Base-by-base conservation (phyloP, 352 stramenopile species). In the Thraustotheca clavata region DNA sequence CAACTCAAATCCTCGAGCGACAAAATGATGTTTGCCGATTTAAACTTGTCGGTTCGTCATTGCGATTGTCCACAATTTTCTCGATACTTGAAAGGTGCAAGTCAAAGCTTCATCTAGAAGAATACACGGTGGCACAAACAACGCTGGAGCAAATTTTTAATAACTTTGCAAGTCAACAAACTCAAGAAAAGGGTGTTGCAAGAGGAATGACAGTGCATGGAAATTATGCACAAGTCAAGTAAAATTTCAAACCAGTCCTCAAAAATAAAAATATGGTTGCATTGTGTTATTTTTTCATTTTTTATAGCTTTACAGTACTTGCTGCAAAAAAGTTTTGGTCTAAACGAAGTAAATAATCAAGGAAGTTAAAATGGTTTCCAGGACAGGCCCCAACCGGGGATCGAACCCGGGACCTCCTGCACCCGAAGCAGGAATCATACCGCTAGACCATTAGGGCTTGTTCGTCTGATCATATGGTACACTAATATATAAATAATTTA, bases 81-180 rank as follows among this genome's bases (percentile, higher is more conserved):
- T 62, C 49, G 2, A 49, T 71, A 9, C 47, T 91, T 24, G 83
- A 91, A 49, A 57, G 61, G 3, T 65, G 67, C 26, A 88, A 86
- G 67, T 16, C 63, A 5, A 29, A 70, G 24, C 68, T 84, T 24
- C 49, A 70, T 32, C 80, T 92, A 39, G 63, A 75, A 16, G 74
- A 88, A 59, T 92, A 92, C 68, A 71, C 71, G 20, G 70, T 92
- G 32, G 76, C 69, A 26, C 80, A 91, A 65, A 80, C 75, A 26
- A 83, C 79, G 29, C 69, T 91, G 14, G 82, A 91, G 65, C 71
- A 81, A 47, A 81, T 91, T 26, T 91, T 91, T 71, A 91, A 88
- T 67, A 59, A 76, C 41, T 91, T 93, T 69, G 83, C 80, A 0
- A 63, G 49, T 12, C 74, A 89, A 62, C 77, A 89, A 59, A 70